Base-by-base conservation (phyloP, 371 early-diverging fungal species). In the Circinella minor region DNA sequence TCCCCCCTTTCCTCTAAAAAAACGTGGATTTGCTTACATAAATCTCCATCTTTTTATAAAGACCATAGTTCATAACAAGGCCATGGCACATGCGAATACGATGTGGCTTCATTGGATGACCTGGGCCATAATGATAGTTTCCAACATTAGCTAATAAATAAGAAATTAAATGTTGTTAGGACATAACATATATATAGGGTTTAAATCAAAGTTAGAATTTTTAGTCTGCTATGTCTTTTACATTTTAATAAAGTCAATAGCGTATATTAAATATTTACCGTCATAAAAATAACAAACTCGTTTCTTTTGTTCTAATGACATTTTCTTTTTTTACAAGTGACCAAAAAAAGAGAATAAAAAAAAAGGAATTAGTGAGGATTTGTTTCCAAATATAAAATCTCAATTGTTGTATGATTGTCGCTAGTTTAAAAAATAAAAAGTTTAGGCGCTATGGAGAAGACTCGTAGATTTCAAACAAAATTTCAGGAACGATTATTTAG, bases 51-150 rank as follows among this genome's bases (percentile, higher is more conserved):
- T 96, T 85, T 75, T 94, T 93, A 75, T 95, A 92, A 18, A 99
- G 84, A 15, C 91, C 93, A 82, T 96, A 98, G 18, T 92, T 92
- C 70, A 94, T 81, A 7, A 99, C 91, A 47, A 99, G 83, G 66
- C 93, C 93, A 80, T 99, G 96, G 46, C 97, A 94, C 86, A 99
- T 91, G 74, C 93, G 89, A 66, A 98, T 92, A 65, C 99, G 87
- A 71, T 95, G 93, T 38, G 99, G 99, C 73, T 98, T 97, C 99
- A 99, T 99, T n/a, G 97, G 97, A 75, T 96, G 97, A 13, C 89
- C 89, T 59, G 85, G 82, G 14, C 90, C 90, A 74, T 91, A 91
- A 77, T 90, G 90, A 61, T 88, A 91, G 65, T 91, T 91, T 36
- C 86, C 86, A 34, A 86, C 86, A 69, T 86, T 83, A 70, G 81